Conservation (phyloP, 495 filamentous ascomycete genomes). For the Daldinia decipiens region DNA sequence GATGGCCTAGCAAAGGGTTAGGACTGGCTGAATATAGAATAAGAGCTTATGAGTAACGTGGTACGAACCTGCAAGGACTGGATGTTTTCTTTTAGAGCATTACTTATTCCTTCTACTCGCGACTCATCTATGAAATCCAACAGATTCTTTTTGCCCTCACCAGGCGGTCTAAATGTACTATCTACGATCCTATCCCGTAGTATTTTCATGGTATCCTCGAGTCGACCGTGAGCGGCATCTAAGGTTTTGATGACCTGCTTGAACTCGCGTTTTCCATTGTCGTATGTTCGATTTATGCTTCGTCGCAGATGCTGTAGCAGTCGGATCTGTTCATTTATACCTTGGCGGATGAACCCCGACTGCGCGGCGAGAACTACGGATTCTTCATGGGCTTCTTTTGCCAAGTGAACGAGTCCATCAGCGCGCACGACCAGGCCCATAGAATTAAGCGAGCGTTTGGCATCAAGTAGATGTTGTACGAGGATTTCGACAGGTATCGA, state of each 20-base stretch:
- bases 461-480: conserved; percentile 82
- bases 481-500: conserved; percentile 73
- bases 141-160: conserved; percentile 74
- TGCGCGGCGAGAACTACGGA: conserved; percentile 80
- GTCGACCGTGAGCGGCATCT: conserved; percentile 75
- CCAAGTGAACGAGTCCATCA: conserved; percentile 82
- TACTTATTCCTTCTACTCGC: conserved; percentile 74
- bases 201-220: conserved; percentile 75
- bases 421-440: conserved; percentile 86
- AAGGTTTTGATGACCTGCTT: conserved; percentile 71
- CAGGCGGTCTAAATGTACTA: conserved; percentile 72
- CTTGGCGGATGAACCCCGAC: conserved; percentile 77
- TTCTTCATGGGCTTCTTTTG: conserved; percentile 80
- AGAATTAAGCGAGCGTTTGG: conserved; percentile 91
- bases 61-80: conserved; percentile 56
- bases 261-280: conserved; percentile 61
- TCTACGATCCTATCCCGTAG: conserved; percentile 80
- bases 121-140: conserved; percentile 92
- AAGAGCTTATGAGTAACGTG: not conserved
- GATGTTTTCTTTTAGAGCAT: conserved; percentile 74
- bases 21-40: conserved; percentile 18
- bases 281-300: conserved; percentile 64
- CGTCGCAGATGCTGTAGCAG: conserved; percentile 73
- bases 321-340: conserved; percentile 76
- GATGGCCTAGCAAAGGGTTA: conserved; percentile 54